Base-by-base conservation (phyloP, 2,329 filamentous ascomycete species). In the Alternaria solani region DNA sequence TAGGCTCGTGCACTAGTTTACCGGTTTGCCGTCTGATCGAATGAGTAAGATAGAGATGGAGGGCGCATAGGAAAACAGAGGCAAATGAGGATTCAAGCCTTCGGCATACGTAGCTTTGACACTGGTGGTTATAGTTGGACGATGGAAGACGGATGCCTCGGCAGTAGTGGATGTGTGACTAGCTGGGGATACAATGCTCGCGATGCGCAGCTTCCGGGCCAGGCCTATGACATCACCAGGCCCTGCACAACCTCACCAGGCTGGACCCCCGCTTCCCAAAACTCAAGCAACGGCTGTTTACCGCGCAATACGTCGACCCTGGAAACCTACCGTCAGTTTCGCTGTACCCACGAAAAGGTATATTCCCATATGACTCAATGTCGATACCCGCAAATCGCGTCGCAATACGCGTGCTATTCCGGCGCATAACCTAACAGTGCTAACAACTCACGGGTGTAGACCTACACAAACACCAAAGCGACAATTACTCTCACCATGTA, bases 401-500 rank as follows among this genome's bases (percentile, higher is more conserved):
- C 14, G 57, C 66, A 51, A 58, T 64, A 55, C 57, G 60, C 64
- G 48, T 65, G 49, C 47, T 57, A 57, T 55, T 44, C 51, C 57
- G 48, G 51, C 48, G 59, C 39, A 48, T 28, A 32, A 38, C 39
- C 32, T 18, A 48, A 46, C 48, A 54, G n/a, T 68, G 67, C 72
- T 75, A 66, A 76, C 65, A 66, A 63, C 61, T 55, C 47, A 62
- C 56, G 57, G 25, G 41, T 46, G 64, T 59, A 44, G 57, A 52
- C 48, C 59, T 46, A 61, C 64, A 69, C 62, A 69, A 59, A 44
- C 55, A 67, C 62, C n/a, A 59, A 41, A 43, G 9, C 54, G 18
- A 30, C 39, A 46, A 26, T 12, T 44, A n/a, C 36, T 9, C 43
- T 63, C 65, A 67, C 44, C 48, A 78, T 78, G 76, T 78, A 77